These are phyloP conservation scores for Daphne laureola DNA, from an alignment of 441 rosid genomes.

Conservation along the genomic window DNA sequence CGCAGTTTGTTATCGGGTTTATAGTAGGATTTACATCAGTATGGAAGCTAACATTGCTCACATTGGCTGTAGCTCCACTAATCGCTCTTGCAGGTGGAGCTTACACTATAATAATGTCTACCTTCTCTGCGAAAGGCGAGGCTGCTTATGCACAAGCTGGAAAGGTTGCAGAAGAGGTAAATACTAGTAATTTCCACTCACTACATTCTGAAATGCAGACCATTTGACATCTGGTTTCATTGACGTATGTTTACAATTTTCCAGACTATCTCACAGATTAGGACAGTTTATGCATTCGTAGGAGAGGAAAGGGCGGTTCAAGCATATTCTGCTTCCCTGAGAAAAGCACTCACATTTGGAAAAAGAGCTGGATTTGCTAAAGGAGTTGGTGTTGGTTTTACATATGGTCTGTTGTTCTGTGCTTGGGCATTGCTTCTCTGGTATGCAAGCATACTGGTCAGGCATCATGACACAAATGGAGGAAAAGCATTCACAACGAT, in stretches of 20 bases:
- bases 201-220: background rate
- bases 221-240: background rate
- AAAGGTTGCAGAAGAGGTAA: constrained; percentile 77
- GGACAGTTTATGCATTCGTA: constrained; percentile 67
- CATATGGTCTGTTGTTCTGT: constrained; percentile 61
- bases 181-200: background rate
- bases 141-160: constrained; percentile 84
- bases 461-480: constrained; percentile 58
- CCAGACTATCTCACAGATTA: constrained; percentile 68
- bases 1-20: constrained; percentile 68
- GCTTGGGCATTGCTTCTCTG: constrained; percentile 75
- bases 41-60: constrained; percentile 79
- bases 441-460: constrained; percentile 71
- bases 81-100: constrained; percentile 77
- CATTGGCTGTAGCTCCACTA: constrained; percentile 81
- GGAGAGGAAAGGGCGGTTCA: constrained; percentile 65
- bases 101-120: constrained; percentile 66
- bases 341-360: constrained; percentile 45
- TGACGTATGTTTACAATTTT: background rate
- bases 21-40: constrained; percentile 57
- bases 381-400: constrained; percentile 70
- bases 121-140: constrained; percentile 66
- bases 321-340: constrained; percentile 48
- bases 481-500: constrained; percentile 82
- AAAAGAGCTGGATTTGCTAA: constrained; percentile 66